Conservation (phyloP, 441 rosid genomes). For the Isatis lusitanica region DNA sequence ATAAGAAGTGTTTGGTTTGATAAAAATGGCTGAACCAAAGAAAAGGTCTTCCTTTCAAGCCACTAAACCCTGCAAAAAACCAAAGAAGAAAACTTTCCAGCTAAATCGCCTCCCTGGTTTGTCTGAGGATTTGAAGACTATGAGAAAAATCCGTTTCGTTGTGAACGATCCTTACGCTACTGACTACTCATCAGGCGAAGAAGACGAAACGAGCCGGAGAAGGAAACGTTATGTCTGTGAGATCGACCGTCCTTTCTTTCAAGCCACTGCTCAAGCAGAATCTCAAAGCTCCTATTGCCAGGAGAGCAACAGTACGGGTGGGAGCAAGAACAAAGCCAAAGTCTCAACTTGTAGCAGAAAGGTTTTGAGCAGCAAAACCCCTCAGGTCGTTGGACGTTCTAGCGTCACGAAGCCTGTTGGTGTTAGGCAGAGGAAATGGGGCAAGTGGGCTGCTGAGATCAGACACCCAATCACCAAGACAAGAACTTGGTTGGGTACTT, state of each 20-base stretch:
- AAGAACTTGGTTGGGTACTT: slow-evolving; percentile 91
- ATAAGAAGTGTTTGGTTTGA: slow-evolving; percentile 41
- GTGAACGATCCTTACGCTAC: slow-evolving; percentile 87
- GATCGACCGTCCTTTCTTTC: slow-evolving; percentile 45
- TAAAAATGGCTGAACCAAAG: slow-evolving; percentile 44
- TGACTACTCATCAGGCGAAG: slow-evolving; percentile 84
- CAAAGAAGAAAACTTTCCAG: slow-evolving; percentile 33
- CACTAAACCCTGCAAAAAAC: slow-evolving; percentile 35
- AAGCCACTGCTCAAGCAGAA: slow-evolving; percentile 30
- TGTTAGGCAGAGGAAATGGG: slow-evolving; percentile 95
- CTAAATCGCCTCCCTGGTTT: slow-evolving; percentile 28
- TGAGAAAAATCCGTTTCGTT: slow-evolving; percentile 66
- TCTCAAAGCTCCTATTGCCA: slow-evolving; percentile 53
- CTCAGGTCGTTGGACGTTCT: neutral
- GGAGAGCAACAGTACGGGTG: slow-evolving; percentile 45
- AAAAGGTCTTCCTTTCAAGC: slow-evolving; percentile 29
- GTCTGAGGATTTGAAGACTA: slow-evolving; percentile 32
- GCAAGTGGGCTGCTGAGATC: slow-evolving; percentile 98
- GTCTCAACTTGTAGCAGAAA: slow-evolving; percentile 37
- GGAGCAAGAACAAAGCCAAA: slow-evolving; percentile 30
- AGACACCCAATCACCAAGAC: slow-evolving; percentile 69
- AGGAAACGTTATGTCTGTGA: slow-evolving; percentile 57
- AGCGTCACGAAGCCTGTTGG: slow-evolving; percentile 54
- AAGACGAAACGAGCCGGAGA: slow-evolving; percentile 51
- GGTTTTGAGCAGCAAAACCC: slow-evolving; percentile 34